Evolutionary conservation across 768 basidiomycete genomes (phyloP).

Genomic region (Goffeauzyma gilvescens): DNA sequence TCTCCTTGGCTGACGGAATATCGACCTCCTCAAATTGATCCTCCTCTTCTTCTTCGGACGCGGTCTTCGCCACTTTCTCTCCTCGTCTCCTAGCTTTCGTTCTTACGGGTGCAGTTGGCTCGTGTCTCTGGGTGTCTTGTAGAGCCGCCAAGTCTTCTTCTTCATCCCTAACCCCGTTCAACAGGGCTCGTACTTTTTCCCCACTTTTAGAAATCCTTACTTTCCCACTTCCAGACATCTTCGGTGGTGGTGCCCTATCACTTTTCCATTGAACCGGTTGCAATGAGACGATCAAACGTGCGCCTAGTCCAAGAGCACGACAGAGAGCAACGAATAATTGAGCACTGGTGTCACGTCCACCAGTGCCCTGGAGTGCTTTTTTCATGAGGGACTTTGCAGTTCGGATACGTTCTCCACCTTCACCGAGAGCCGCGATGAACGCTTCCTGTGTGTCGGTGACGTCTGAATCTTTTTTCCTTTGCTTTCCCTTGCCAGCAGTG

Average conservation of each 20-base stretch:
- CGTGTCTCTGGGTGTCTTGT: background rate
- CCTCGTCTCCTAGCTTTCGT: conserved; percentile 5
- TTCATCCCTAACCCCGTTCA: conserved; percentile 14
- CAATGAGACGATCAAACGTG: conserved; percentile 69
- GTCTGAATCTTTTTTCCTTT: conserved; percentile 6
- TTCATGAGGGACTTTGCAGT: conserved; percentile 81
- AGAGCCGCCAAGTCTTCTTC: background rate
- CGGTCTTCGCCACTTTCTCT: conserved; percentile 16
- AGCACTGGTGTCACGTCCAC: conserved; percentile 66
- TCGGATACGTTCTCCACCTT: conserved; percentile 49
- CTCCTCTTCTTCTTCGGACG: conserved; percentile 22
- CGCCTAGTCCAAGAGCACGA: conserved; percentile 65
- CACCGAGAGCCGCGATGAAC: conserved; percentile 18
- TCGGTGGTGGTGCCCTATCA: conserved; percentile 21
- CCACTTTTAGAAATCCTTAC: background rate
- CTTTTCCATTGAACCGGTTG: conserved; percentile 83
- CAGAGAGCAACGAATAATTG: conserved; percentile 82
- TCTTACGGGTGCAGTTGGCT: background rate
- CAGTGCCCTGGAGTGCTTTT: conserved; percentile 59
- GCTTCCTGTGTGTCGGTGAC: conserved; percentile 31
- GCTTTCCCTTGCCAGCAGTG: conserved; percentile 32
- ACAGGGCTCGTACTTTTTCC: background rate
- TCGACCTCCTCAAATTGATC: conserved; percentile 22
- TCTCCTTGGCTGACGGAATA: conserved; percentile 16
- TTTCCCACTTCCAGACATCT: conserved; percentile 13